These are phyloP conservation scores for Hypoxylon trugodes DNA, from an alignment of 495 filamentous ascomycete genomes.

Conservation along the genomic window DNA sequence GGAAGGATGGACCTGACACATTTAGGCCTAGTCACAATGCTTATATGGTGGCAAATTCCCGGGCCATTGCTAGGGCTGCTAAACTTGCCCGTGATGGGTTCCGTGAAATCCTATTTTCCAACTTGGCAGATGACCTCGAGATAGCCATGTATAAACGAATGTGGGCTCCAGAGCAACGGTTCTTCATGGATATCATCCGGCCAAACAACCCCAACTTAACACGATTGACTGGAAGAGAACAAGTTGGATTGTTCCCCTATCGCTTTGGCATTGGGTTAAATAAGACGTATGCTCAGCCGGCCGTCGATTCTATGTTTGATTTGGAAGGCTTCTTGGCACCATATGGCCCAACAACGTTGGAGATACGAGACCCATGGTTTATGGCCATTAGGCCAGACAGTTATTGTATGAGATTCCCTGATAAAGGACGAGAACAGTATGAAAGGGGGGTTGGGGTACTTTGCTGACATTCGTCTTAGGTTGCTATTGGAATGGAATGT, in stretches of 20 bases:
- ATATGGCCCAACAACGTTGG: conserved; percentile 57
- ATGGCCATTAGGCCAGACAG: conserved; percentile 46
- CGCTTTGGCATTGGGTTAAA: conserved; percentile 53
- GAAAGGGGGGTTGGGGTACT: background rate
- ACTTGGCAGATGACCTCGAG: conserved; percentile 46
- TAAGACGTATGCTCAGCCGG: conserved; percentile 39
- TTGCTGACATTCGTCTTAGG: conserved; percentile 27
- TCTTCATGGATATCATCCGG: conserved; percentile 55
- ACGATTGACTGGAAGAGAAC: conserved; percentile 49
- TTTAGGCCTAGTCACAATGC: conserved; percentile 56
- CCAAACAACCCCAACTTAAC: conserved; percentile 47
- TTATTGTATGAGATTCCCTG: conserved; percentile 43
- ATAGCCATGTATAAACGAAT: conserved; percentile 48
- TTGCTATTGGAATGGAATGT: conserved; percentile 58
- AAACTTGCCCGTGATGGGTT: conserved; percentile 38
- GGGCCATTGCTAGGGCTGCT: conserved; percentile 51
- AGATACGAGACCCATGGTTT: conserved; percentile 53
- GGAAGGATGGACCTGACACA: conserved; percentile 53
- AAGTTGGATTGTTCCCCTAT: conserved; percentile 55
- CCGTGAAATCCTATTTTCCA: conserved; percentile 44
- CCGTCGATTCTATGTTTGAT: conserved; percentile 49
- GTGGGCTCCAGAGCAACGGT: conserved; percentile 52
- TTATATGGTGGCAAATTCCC: conserved; percentile 58
- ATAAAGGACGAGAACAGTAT: too few species aligned
- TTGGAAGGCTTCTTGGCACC: conserved; percentile 48